Percentiles rank a stretch among this genome's conserved stretches.
These are phyloP conservation scores for Dendrobium chrysotoxum DNA, from an alignment of 106 monocot species.

Conservation along the genomic window DNA sequence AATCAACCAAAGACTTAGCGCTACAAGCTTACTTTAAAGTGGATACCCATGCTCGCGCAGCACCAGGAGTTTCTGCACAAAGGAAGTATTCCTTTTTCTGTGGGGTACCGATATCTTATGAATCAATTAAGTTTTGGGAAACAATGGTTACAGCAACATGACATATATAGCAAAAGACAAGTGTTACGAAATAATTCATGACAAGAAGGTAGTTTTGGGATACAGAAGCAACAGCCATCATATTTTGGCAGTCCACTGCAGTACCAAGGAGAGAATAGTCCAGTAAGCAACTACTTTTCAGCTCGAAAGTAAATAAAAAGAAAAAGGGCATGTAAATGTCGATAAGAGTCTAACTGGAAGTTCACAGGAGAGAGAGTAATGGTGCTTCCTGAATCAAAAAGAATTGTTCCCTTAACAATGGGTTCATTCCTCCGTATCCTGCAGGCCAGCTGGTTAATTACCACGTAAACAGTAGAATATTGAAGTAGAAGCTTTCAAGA, in stretches of 20 bases:
- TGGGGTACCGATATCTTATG: constrained; percentile 90
- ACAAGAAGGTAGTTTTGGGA: constrained; percentile 28
- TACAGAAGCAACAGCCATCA: constrained; percentile 99
- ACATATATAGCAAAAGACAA: constrained; percentile 2
- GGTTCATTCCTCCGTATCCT: constrained; percentile 70
- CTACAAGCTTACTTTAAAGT: constrained; percentile 85
- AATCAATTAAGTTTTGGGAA: constrained; percentile 37
- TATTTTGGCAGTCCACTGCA: constrained; percentile 91
- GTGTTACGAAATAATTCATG: neutral
- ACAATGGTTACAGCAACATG: neutral
- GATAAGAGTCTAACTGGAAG: constrained; percentile 51
- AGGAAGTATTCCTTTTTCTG: constrained; percentile 94
- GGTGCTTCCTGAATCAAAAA: constrained; percentile 89
- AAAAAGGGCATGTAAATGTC: neutral
- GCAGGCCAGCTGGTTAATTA: constrained; percentile 10
- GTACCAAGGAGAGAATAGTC: constrained; percentile 6
- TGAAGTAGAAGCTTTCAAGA: neutral
- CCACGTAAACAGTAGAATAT: neutral
- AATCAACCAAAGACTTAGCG: constrained; percentile 1
- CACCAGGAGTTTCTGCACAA: constrained; percentile 96
- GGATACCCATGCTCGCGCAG: constrained; percentile 98
- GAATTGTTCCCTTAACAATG: constrained; percentile 60
- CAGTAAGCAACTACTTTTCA: neutral
- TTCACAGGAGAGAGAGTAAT: constrained; percentile 91
- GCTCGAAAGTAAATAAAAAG: neutral